Evolutionary conservation across 495 filamentous ascomycete genomes (phyloP).

Genomic region (Penicillium antarcticum): DNA sequence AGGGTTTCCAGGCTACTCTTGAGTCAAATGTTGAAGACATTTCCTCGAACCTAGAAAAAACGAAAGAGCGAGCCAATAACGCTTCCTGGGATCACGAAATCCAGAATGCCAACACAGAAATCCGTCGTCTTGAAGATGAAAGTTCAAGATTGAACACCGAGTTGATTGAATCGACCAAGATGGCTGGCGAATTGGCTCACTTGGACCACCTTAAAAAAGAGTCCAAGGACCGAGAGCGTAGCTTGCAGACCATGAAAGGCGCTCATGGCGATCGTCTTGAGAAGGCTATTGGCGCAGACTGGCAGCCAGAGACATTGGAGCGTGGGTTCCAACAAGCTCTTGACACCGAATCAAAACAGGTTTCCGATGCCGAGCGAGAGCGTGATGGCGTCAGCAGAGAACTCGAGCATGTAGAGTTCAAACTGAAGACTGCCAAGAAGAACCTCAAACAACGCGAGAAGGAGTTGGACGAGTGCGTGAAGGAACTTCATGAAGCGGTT

Average conservation of each 20-base stretch:
- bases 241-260: slow-evolving; percentile 70
- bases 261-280: slow-evolving; percentile 70
- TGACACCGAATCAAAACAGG: slow-evolving; percentile 48
- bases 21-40: slow-evolving; percentile 70
- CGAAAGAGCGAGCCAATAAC: slow-evolving; percentile 56
- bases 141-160: slow-evolving; percentile 67
- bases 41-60: slow-evolving; percentile 55
- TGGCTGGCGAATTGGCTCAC: slow-evolving; percentile 73
- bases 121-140: slow-evolving; percentile 66
- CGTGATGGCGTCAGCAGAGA: slow-evolving; percentile 69
- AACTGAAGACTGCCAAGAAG: slow-evolving; percentile 61
- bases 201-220: slow-evolving; percentile 77
- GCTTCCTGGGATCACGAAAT: slow-evolving; percentile 68
- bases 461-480: slow-evolving; percentile 58
- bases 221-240: slow-evolving; percentile 63
- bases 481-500: slow-evolving; percentile 47
- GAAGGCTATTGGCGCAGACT: slow-evolving; percentile 56
- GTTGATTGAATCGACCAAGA: slow-evolving; percentile 72
- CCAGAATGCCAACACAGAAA: slow-evolving; percentile 54
- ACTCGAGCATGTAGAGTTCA: slow-evolving; percentile 73
- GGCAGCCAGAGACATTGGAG: slow-evolving; percentile 70
- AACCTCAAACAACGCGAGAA: slow-evolving; percentile 60
- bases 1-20: slow-evolving; percentile 72
- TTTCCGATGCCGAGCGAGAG: slow-evolving; percentile 59
- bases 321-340: slow-evolving; percentile 64